Evolutionary conservation across 2,329 filamentous ascomycete genomes (phyloP).

Genomic region (Fusarium protoensiforme): DNA sequence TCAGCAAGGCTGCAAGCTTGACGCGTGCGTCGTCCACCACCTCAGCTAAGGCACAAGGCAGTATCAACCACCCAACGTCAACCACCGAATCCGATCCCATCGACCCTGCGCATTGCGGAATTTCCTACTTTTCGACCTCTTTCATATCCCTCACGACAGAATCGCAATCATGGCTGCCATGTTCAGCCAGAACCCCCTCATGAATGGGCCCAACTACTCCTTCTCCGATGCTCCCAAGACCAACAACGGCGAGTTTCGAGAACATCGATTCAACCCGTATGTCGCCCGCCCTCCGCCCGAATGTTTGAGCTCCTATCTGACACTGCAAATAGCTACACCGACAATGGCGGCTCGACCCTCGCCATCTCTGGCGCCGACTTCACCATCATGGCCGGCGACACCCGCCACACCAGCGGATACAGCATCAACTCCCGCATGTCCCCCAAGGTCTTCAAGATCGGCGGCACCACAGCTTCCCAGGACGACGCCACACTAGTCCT

Average conservation of each 20-base stretch:
- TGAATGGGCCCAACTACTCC: constrained; percentile 77
- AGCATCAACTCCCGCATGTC: constrained; percentile 98
- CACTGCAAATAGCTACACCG: constrained; percentile 78
- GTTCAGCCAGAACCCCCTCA: constrained; percentile 76
- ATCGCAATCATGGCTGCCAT: constrained; percentile 67
- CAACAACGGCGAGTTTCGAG: constrained; percentile 65
- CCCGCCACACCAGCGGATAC: constrained; percentile 94
- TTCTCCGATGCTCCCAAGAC: constrained; percentile 70
- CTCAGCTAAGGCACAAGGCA: constrained; percentile 44
- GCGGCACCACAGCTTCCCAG: constrained; percentile 87
- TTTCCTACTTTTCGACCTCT: not conserved
- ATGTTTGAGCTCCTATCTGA: constrained; percentile 8
- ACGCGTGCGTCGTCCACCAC: constrained; percentile 52
- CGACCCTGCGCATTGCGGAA: constrained; percentile 18
- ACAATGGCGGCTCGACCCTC: constrained; percentile 96
- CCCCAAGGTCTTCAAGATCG: constrained; percentile 97
- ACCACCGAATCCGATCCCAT: constrained; percentile 14
- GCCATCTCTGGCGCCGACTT: constrained; percentile 95
- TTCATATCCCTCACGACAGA: not conserved
- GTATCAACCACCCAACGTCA: constrained; percentile 24
- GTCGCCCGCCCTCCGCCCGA: constrained; percentile 43
- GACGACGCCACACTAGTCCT: constrained; percentile 88
- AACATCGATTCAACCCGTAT: constrained; percentile 95
- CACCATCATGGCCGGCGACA: constrained; percentile 96
- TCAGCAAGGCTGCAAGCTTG: constrained; percentile 64